phyloP scores from a whole-genome alignment of 257 asterid species.

The Scutellaria galericulata region DNA sequence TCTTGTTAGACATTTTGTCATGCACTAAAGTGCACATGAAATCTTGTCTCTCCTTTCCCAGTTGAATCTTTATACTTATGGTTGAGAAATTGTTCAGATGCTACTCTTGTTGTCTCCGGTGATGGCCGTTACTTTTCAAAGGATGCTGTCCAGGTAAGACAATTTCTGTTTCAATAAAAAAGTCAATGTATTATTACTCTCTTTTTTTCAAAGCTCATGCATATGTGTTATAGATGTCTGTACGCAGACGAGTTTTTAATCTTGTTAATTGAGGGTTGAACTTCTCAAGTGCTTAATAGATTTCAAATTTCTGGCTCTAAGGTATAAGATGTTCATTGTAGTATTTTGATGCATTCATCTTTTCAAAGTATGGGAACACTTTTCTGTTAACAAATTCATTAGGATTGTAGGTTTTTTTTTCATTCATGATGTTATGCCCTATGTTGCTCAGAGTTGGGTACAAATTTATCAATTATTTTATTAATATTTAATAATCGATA shows the following conservation, averaged over 20 bases:
- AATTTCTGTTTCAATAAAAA: conserved; percentile 29
- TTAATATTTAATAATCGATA: neutral
- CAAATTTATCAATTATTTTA: too few species aligned
- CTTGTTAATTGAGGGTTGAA: conserved; percentile 15
- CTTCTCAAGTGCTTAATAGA: neutral
- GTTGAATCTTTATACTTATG: conserved; percentile 27
- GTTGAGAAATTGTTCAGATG: conserved; percentile 59
- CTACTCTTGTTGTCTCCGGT: conserved; percentile 97
- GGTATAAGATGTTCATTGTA: neutral
- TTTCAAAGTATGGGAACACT: neutral
- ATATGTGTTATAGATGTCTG: conserved; percentile 20
- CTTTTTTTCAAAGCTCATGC: neutral
- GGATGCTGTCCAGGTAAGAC: conserved; percentile 86
- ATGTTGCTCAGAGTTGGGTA: neutral
- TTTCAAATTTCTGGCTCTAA: conserved; percentile 14
- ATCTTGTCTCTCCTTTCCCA: conserved; percentile 13
- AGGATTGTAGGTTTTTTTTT: neutral
- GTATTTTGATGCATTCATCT: neutral
- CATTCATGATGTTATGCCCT: neutral
- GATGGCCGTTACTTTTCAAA: conserved; percentile 96
- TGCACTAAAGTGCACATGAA: conserved; percentile 18
- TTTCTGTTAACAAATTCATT: neutral
- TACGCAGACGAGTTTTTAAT: neutral
- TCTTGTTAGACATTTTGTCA: conserved; percentile 4
- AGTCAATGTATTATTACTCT: neutral